Evolutionary conservation across 352 stramenopile genomes (phyloP).

Genomic region (Pythium folliculosum): DNA sequence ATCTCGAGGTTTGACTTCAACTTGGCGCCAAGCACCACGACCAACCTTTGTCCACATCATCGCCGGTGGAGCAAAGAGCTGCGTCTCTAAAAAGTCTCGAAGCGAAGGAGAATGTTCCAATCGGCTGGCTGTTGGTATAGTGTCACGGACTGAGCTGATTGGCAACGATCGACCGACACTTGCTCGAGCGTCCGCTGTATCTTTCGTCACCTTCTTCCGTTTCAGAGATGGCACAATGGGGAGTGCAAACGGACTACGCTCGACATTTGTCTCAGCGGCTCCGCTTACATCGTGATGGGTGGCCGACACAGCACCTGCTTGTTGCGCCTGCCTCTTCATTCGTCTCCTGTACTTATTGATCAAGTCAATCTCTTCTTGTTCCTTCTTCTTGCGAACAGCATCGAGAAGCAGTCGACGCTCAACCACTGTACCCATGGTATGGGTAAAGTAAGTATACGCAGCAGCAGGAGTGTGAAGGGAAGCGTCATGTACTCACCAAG

Average conservation of each 20-base stretch:
- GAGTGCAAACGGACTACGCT: slow-evolving; percentile 20
- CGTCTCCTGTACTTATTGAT: slow-evolving; percentile 28
- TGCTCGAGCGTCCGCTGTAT: background rate
- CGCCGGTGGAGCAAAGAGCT: slow-evolving; percentile 10
- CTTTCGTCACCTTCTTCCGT: background rate
- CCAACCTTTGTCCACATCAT: slow-evolving; percentile 17
- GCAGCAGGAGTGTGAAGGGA: background rate
- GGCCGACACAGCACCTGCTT: background rate
- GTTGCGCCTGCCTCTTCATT: slow-evolving; percentile 8
- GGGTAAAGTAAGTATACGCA: background rate
- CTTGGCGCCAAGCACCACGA: slow-evolving; percentile 15
- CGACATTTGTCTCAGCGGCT: background rate
- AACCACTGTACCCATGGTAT: too few species aligned
- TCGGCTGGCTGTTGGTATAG: background rate
- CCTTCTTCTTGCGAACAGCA: slow-evolving; percentile 33
- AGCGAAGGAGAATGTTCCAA: background rate
- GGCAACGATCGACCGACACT: background rate
- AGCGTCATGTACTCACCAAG: slow-evolving; percentile 21
- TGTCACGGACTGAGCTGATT: background rate
- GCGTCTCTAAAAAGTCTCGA: background rate
- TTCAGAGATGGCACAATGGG: slow-evolving; percentile 21
- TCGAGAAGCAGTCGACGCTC: slow-evolving; percentile 39
- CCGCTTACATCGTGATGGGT: background rate
- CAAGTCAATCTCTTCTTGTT: slow-evolving; percentile 38
- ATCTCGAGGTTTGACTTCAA: background rate